Base-by-base conservation (phyloP, 2,329 filamentous ascomycete species). In the Aureobasidium mangrovei region DNA sequence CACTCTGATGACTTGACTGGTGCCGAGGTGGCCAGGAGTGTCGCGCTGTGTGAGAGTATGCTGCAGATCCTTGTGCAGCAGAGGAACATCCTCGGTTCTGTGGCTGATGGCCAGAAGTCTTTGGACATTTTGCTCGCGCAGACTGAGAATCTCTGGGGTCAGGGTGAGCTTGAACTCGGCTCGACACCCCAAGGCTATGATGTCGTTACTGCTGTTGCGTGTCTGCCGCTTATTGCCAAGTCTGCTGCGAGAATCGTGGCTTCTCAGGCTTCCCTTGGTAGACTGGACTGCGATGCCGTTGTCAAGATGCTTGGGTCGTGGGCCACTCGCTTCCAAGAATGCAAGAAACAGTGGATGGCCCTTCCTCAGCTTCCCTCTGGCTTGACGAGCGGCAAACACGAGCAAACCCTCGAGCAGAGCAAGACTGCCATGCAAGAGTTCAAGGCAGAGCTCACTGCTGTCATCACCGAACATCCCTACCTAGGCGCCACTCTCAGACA, bases 21-120 rank as follows among this genome's bases (percentile, higher is more conserved):
- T 40, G 84, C 88, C 7, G 89, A 96, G 62, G 79, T 93, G 6
- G 78, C 80, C 40, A 80, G 91, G 64, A 91, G 89, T 65, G 79
- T 87, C 46, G 89, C 89, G 0, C 88, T 88, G 60, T 74, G 96
- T n/a, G 93, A 98, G 67, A 89, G 91, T 28, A 77, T 96, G 56
- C 73, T 97, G 31, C 77, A 84, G 56, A 71, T 82, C n/a, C 67
- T 80, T 1, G 64, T 88, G 9, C 70, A 73, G 3, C 86, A 91
- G 66, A 77, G 85, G 56, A 68, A 67, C 44, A 68, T 71, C 4
- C 70, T 85, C 33, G 69, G 73, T 40, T 60, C 33, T 7, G 29
- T 46, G 2, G 29, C 44, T 10, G 28, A 40, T 4, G 38, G 33
- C n/a, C 45, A 46, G 8, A 61, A 64, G 9, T 64, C 64, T 10